A percentile compares a stretch with the other conserved stretches of the same genome.
These are phyloP conservation scores for Hypoxylon sp. DNA, from an alignment of 2,329 filamentous ascomycete genomes.

Conservation along the genomic window DNA sequence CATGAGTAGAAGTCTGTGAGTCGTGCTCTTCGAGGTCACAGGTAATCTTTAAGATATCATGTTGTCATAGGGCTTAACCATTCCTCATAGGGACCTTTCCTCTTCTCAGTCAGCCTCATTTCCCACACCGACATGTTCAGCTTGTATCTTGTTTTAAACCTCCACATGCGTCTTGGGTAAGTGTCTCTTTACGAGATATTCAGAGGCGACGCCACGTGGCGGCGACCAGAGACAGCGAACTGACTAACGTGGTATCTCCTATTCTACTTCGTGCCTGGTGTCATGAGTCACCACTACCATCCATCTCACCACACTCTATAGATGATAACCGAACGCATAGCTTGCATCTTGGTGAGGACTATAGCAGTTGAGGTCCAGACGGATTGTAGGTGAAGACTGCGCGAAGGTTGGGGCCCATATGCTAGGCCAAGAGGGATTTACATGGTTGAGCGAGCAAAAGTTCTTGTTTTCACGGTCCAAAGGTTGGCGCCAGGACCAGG, in stretches of 20 bases:
- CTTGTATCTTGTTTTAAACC: not conserved
- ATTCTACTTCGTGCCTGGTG: not conserved
- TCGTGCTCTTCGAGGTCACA: too few species aligned
- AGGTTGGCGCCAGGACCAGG: too few species aligned
- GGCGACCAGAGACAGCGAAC: not conserved
- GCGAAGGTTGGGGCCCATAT: too few species aligned
- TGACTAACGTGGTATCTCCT: not conserved
- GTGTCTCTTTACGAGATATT: not conserved
- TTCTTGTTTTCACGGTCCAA: too few species aligned
- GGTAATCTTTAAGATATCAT: too few species aligned
- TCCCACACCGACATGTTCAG: not conserved
- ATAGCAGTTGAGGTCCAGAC: too few species aligned
- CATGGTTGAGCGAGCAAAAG: too few species aligned
- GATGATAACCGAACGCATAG: not conserved
- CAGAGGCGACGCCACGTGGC: not conserved
- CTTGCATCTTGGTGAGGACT: not conserved
- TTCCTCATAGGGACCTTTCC: not conserved
- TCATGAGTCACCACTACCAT: not conserved
- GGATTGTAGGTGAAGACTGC: too few species aligned
- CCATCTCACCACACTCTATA: not conserved
- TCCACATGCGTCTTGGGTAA: not conserved
- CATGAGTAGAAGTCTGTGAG: too few species aligned
- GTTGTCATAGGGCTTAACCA: too few species aligned
- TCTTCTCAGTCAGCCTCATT: not conserved
- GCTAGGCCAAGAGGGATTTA: too few species aligned